Evolutionary conservation across 768 basidiomycete genomes (phyloP), one percentile per base, ranked within the genome.

Genomic region (Cubamyces lactineus): DNA sequence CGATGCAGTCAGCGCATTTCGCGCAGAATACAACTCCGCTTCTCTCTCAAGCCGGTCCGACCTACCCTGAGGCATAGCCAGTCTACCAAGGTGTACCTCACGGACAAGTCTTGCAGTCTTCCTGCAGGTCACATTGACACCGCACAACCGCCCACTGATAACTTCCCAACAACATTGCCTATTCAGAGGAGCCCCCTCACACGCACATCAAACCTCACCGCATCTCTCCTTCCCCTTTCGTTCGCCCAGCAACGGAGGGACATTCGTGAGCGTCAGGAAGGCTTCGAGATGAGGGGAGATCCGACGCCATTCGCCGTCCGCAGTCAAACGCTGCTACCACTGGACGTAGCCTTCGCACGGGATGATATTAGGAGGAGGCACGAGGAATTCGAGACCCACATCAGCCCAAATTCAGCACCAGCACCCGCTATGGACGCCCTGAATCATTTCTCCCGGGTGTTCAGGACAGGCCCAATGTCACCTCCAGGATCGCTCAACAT

Each of bases 201-300:
- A 43, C 42, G 17, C 9, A 43, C 42, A 17, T 15, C 42, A 17
- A 43, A 42, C n/a, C 40, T 30, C 40, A 43, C 50, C 17, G 26
- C 45, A 23, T 41, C 56, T 1, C 56, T 67, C 11, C 30, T 67
- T 8, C 46, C 56, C 12, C 63, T 67, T 16, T 48, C 63, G 5
- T 57, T 57, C 8, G 66, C 62, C 0, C 66, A 60, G 21, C 23
- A 40, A 13, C 63, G 63, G 0, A 60, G 42, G 41, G 60, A 62
- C 19, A 67, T 67, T 7, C 66, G 66, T 7, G 42, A 62, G 30
- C 61, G 66, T 9, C 23, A n/a, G n/a, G 66, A 67, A 26, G 66
- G 63, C 40, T 63, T 67, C 54, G 66, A 67, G 45, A 67, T 64
- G 63, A n/a, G 53, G n/a, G 9, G 21, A 1, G 42, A 51, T 13